A percentile compares a stretch with the other conserved stretches of the same genome.
Conservation (phyloP, 768 basidiomycete species). For the Tricholoma saponaceum region DNA sequence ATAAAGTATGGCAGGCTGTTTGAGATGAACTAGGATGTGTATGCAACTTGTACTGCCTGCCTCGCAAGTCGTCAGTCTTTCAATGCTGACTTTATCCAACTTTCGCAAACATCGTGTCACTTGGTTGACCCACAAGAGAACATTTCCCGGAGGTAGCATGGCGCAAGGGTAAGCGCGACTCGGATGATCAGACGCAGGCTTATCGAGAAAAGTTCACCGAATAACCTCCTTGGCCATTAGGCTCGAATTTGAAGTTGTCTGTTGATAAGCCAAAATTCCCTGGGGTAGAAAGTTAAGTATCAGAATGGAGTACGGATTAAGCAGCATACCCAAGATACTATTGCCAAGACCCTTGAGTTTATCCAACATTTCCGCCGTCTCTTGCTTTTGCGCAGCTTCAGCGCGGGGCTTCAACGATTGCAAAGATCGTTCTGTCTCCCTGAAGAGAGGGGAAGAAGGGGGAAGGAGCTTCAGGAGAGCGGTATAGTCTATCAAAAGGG, state of each 20-base stretch:
- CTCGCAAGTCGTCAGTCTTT: not conserved
- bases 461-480: conserved; percentile 63
- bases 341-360: conserved; percentile 95
- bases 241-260: conserved; percentile 95
- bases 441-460: conserved; percentile 43
- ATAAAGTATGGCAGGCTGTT: not conserved
- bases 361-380: conserved; percentile 87
- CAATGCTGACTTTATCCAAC: not conserved
- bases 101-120: not conserved
- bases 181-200: conserved; percentile 6
- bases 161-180: not conserved
- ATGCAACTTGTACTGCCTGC: not conserved
- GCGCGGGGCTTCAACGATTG: conserved; percentile 59
- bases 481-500: conserved; percentile 62
- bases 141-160: not conserved
- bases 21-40: not conserved
- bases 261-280: conserved; percentile 94
- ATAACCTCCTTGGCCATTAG: conserved; percentile 94
- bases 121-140: too few species aligned
- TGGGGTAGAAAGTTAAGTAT: conserved; percentile 22
- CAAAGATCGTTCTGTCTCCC: conserved; percentile 47
- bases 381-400: conserved; percentile 75
- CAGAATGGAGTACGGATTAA: not conserved
- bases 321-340: conserved; percentile 67
- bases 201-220: conserved; percentile 78